These are phyloP conservation scores for Collybia nuda DNA, from an alignment of 768 basidiomycete species.

Conservation along the genomic window DNA sequence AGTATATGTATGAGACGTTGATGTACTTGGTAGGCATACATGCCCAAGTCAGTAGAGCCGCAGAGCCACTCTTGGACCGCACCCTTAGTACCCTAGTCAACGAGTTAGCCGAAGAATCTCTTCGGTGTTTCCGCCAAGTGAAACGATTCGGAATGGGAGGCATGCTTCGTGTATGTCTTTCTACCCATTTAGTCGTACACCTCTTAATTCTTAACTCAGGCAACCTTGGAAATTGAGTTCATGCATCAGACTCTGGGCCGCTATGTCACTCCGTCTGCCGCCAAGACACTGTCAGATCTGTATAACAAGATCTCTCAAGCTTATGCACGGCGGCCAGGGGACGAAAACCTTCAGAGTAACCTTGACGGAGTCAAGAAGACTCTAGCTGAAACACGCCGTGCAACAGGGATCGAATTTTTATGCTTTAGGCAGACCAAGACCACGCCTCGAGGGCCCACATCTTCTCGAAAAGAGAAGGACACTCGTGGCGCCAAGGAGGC, in stretches of 20 bases:
- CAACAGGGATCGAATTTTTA: constrained; percentile 92
- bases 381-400: constrained; percentile 81
- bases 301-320: constrained; percentile 95
- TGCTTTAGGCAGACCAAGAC: constrained; percentile 82
- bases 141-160: constrained; percentile 96
- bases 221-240: constrained; percentile 98
- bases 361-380: constrained; percentile 92
- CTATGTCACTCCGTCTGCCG: constrained; percentile 81
- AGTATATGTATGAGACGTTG: constrained; percentile 89
- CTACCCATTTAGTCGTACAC: neutral
- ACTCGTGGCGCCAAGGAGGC: constrained; percentile 15
- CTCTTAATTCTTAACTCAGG: constrained; percentile 45
- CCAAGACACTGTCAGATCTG: constrained; percentile 83
- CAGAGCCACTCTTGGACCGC: constrained; percentile 81
- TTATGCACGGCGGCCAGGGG: constrained; percentile 81
- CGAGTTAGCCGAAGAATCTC: constrained; percentile 78
- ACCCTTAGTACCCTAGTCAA: constrained; percentile 79
- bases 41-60: constrained; percentile 81
- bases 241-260: constrained; percentile 93
- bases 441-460: constrained; percentile 19
- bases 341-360: constrained; percentile 83
- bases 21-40: constrained; percentile 91
- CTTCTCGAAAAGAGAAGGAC: constrained; percentile 19
- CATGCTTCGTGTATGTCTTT: constrained; percentile 81
- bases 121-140: constrained; percentile 85